These are phyloP conservation scores for Dalbergia oliveri DNA, from an alignment of 306 rosid species.

Conservation along the genomic window DNA sequence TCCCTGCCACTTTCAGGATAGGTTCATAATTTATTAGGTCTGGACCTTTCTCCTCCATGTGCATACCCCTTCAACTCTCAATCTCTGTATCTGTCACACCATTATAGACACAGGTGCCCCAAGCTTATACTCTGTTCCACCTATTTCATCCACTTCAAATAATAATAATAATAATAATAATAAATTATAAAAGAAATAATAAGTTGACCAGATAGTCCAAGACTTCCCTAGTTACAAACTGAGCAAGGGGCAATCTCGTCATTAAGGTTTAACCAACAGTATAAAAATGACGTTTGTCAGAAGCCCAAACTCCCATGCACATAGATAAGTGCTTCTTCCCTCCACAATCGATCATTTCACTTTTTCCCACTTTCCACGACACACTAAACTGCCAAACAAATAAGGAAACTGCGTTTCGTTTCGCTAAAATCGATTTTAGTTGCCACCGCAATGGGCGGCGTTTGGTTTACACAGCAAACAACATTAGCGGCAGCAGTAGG, in stretches of 20 bases:
- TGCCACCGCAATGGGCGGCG: slow-evolving; percentile 45
- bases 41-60: slow-evolving; percentile 44
- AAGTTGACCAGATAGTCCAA: slow-evolving; percentile 41
- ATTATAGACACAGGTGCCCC: slow-evolving; percentile 27
- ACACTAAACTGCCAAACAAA: neutral
- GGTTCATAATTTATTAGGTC: slow-evolving; percentile 32
- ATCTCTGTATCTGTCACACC: slow-evolving; percentile 37
- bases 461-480: neutral
- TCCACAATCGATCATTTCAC: neutral
- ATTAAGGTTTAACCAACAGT: neutral
- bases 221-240: slow-evolving; percentile 40
- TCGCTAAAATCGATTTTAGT: neutral
- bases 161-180: neutral
- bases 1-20: neutral
- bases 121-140: slow-evolving; percentile 42
- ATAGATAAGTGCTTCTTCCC: neutral
- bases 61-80: slow-evolving; percentile 38
- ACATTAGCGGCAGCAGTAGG: neutral
- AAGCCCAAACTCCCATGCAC: slow-evolving; percentile 35
- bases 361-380: neutral
- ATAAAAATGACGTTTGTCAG: slow-evolving; percentile 36
- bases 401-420: neutral
- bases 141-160: neutral
- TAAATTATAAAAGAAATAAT: too few species aligned
- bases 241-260: slow-evolving; percentile 68